These are phyloP conservation scores for Prunus kanzakura DNA, from an alignment of 306 rosid species.

Conservation along the genomic window DNA sequence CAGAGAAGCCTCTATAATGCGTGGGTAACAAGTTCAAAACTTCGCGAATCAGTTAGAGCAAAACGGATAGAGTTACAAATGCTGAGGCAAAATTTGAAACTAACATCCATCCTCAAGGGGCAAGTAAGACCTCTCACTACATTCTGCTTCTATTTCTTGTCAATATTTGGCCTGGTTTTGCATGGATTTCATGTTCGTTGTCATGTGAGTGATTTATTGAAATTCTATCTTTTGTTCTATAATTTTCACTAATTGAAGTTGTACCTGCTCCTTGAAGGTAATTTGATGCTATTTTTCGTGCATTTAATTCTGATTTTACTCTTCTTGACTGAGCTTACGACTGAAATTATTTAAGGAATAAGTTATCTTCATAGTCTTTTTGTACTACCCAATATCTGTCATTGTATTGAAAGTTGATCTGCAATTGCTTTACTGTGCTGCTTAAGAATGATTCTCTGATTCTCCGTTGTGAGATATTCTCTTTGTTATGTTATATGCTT, in stretches of 20 bases:
- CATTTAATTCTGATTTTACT: not conserved
- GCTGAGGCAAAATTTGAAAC: conserved; percentile 61
- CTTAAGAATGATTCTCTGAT: not conserved
- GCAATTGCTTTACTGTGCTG: not conserved
- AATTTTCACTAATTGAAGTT: not conserved
- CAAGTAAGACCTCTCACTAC: conserved; percentile 60
- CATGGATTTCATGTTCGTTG: not conserved
- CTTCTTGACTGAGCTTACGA: not conserved
- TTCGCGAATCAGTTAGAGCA: conserved; percentile 85
- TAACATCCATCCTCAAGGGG: conserved; percentile 68
- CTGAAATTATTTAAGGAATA: not conserved
- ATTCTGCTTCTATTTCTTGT: conserved; percentile 3
- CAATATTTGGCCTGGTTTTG: conserved; percentile 13
- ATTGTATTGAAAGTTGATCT: not conserved
- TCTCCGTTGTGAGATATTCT: too few relatives aligned
- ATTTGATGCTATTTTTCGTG: not conserved
- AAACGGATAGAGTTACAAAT: conserved; percentile 70
- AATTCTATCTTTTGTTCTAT: not conserved
- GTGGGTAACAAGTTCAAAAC: conserved; percentile 60
- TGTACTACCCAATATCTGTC: not conserved
- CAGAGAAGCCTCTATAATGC: conserved; percentile 81
- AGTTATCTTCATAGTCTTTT: not conserved
- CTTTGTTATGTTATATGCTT: not conserved
- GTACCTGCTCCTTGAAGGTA: not conserved
- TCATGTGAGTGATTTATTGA: not conserved